Evolutionary conservation across 2,329 filamentous ascomycete genomes (phyloP).

Genomic region (Drechslera avenae): DNA sequence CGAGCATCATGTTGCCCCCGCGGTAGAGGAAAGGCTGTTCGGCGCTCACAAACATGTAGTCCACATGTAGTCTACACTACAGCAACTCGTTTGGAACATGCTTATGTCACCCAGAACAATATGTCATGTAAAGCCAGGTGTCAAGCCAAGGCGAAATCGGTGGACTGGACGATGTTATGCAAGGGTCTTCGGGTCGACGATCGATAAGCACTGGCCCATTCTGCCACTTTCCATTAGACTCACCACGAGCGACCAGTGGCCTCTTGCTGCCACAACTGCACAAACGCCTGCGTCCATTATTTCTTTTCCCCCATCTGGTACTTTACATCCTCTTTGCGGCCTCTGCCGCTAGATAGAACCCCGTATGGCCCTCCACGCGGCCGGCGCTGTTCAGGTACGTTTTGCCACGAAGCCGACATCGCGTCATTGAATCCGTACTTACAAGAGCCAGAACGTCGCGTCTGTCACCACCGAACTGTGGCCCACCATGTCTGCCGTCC

Average conservation of each 20-base stretch:
- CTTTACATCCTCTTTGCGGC: constrained; percentile 31
- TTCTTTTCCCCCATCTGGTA: constrained; percentile 28
- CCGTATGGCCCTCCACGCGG: constrained; percentile 59
- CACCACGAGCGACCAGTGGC: constrained; percentile 15
- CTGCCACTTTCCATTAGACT: constrained; percentile 30
- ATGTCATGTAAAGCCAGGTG: constrained; percentile 3
- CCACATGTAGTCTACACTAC: too few relatives aligned
- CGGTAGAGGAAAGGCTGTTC: too few relatives aligned
- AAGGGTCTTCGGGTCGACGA: constrained; percentile 14
- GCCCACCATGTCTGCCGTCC: constrained; percentile 47
- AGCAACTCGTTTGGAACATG: neutral
- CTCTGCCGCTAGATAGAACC: constrained; percentile 32
- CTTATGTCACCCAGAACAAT: neutral
- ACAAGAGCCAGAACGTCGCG: constrained; percentile 51
- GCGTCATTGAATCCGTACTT: constrained; percentile 25
- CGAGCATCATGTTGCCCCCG: too few relatives aligned
- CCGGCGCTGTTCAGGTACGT: constrained; percentile 55
- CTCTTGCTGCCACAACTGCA: constrained; percentile 24
- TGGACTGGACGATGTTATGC: constrained; percentile 3
- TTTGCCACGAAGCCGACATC: constrained; percentile 36
- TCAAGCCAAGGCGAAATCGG: constrained; percentile 16
- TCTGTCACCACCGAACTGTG: constrained; percentile 47
- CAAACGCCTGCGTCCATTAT: constrained; percentile 25
- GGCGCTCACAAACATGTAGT: too few relatives aligned
- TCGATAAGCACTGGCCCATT: constrained; percentile 25